Percentiles rank a stretch among this genome's conserved stretches.
Conservation (phyloP, 495 filamentous ascomycete genomes). For the Aspergillus kassunensis region DNA sequence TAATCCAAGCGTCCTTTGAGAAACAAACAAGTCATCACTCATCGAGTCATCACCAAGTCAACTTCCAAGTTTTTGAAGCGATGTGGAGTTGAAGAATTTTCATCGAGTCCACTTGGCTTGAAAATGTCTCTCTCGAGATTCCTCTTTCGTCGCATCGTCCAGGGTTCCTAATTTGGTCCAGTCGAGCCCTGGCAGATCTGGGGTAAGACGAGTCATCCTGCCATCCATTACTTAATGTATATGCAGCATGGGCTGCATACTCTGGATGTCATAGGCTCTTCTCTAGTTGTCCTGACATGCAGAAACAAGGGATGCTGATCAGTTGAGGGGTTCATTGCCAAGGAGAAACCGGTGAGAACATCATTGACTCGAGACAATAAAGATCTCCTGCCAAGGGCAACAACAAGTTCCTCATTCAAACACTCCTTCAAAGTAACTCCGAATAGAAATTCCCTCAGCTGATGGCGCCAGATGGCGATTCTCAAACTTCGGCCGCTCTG, state of each 20-base stretch:
- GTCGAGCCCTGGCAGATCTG: conserved; percentile 12
- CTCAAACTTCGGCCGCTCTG: neutral
- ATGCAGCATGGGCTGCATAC: neutral
- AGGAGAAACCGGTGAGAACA: conserved; percentile 15
- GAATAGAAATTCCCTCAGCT: conserved; percentile 3
- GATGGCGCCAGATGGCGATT: conserved; percentile 11
- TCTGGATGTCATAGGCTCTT: neutral
- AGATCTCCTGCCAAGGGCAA: conserved; percentile 8
- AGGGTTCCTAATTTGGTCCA: neutral
- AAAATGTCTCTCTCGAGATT: neutral
- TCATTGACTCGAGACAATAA: conserved; percentile 1
- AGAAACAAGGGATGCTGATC: neutral
- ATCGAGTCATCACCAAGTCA: neutral
- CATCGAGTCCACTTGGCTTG: neutral
- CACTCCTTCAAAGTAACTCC: neutral
- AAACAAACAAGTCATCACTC: neutral
- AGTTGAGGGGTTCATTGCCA: conserved; percentile 1
- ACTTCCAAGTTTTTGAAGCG: neutral
- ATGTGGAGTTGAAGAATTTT: conserved; percentile 1
- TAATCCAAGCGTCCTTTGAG: neutral
- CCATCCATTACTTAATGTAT: conserved; percentile 4
- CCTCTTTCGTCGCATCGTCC: neutral
- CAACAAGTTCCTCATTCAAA: too few relatives aligned
- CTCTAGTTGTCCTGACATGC: neutral
- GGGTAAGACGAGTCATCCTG: neutral